These are phyloP conservation scores for Zizania latifolia DNA, from an alignment of 176 grass and related monocot genomes.

Conservation along the genomic window DNA sequence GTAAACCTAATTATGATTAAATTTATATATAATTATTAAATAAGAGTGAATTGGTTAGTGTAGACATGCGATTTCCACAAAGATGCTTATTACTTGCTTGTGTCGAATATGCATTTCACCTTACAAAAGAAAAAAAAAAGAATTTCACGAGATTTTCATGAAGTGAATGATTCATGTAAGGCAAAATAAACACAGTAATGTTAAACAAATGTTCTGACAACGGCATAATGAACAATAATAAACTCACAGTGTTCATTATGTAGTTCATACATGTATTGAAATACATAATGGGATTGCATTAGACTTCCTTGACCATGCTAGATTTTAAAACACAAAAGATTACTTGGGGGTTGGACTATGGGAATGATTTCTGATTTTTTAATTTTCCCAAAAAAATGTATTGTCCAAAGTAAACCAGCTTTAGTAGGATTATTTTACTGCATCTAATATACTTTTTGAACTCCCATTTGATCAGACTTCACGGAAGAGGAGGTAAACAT, in stretches of 20 bases:
- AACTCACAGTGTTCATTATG: too few species aligned
- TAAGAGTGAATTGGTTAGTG: too few species aligned
- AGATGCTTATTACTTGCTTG: background rate
- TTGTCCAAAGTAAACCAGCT: background rate
- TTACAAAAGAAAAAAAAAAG: too few species aligned
- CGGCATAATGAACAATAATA: background rate
- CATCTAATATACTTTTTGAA: background rate
- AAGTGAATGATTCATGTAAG: background rate
- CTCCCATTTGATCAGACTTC: conserved; percentile 56
- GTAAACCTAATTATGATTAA: conserved; percentile 18
- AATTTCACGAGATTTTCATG: too few species aligned
- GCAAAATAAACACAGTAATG: background rate
- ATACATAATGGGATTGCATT: background rate
- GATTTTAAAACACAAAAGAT: background rate
- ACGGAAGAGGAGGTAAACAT: conserved; percentile 65
- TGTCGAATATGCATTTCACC: background rate
- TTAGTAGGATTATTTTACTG: background rate
- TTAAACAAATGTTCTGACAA: background rate
- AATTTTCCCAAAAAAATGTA: background rate
- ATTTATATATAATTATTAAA: too few species aligned
- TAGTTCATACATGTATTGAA: background rate
- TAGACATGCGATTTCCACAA: too few species aligned
- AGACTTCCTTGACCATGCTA: background rate
- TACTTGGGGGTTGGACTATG: background rate
- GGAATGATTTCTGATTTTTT: background rate